A percentile compares a stretch with the other conserved stretches of the same genome.
Conservation (phyloP, 768 basidiomycete genomes). For the Leccinum boreale region DNA sequence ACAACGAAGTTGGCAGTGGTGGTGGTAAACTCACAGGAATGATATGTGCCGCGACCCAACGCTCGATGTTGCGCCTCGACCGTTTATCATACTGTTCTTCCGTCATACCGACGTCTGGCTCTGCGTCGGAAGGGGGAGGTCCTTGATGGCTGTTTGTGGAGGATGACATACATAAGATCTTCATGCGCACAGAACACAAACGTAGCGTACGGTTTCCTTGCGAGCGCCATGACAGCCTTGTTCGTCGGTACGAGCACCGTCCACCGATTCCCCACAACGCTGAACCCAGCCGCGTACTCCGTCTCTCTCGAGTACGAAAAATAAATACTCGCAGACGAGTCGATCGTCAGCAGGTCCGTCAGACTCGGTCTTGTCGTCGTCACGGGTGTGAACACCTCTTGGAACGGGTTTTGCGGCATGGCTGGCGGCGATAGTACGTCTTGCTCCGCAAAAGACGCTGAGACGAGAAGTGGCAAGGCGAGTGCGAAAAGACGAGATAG, state of each 20-base stretch:
- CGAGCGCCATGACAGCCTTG: constrained; percentile 79
- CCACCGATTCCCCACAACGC: constrained; percentile 23
- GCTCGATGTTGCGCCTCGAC: constrained; percentile 66
- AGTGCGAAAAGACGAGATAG: constrained; percentile 22
- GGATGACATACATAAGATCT: background rate
- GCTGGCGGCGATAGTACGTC: constrained; percentile 16
- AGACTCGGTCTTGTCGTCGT: constrained; percentile 53
- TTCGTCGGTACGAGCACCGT: constrained; percentile 85
- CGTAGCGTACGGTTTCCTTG: constrained; percentile 67
- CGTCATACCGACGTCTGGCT: constrained; percentile 52
- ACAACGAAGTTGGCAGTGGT: background rate
- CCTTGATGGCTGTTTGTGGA: constrained; percentile 54
- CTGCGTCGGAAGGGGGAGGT: constrained; percentile 27
- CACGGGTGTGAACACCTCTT: constrained; percentile 32
- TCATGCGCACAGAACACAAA: background rate
- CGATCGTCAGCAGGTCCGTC: constrained; percentile 76
- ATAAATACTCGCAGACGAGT: constrained; percentile 74
- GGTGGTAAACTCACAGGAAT: constrained; percentile 55
- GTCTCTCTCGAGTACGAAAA: constrained; percentile 79
- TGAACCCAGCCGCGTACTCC: constrained; percentile 52
- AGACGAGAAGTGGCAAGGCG: constrained; percentile 28
- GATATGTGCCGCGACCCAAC: constrained; percentile 82
- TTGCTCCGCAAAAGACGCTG: constrained; percentile 31
- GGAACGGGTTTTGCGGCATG: constrained; percentile 10
- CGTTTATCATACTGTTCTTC: constrained; percentile 62